Base-by-base conservation (phyloP, 495 filamentous ascomycete genomes). In the Haplographium delicatum region DNA sequence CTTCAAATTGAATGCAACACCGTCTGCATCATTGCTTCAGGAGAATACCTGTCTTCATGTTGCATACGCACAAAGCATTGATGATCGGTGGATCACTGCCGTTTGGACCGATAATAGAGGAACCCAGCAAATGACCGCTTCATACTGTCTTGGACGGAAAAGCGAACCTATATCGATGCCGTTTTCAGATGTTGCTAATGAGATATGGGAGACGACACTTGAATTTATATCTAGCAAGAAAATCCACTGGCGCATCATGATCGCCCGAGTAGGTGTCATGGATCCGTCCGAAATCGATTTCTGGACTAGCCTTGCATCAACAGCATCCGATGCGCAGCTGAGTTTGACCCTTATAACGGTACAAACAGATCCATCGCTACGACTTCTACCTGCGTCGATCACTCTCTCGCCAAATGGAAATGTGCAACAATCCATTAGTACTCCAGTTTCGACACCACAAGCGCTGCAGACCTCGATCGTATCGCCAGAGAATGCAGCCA, bases 71-170 rank as follows among this genome's bases (percentile, higher is more conserved):
- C 81, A 83, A 52, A 91, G 87, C 61, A 68, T 83, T 24, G 88
- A 93, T 61, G 82, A 86, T 39, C 78, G 86, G 15, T 99, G 94
- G 94, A 65, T 96, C 38, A 84, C 84, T 1, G 89, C 82, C 4
- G 86, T 86, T n/a, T 99, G 94, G 94, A 88, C 86, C 1, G 90
- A 97, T 65, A 89, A 81, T 57, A 77, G 72, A 20, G 94, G 93
- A 0, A 78, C 71, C 33, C 76, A 86, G 49, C 88, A 95, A 62
- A 82, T 79, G 54, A 86, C 74, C 4, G 83, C 86, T 24, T 87
- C 88, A 1, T 94, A 94, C 65, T 86, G 86, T 57, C 70, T 94
- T 3, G 82, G 81, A 18, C 78, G 80, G 57, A 79, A 83, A 54
- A 76, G 78, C 23, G 75, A 74, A 40, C 68, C 70, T 6, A 65